Percentiles rank a stretch among this genome's conserved stretches.
Evolutionary conservation across 176 grass and related monocot species (phyloP).

Genomic region (Bothriochloa decipiens): DNA sequence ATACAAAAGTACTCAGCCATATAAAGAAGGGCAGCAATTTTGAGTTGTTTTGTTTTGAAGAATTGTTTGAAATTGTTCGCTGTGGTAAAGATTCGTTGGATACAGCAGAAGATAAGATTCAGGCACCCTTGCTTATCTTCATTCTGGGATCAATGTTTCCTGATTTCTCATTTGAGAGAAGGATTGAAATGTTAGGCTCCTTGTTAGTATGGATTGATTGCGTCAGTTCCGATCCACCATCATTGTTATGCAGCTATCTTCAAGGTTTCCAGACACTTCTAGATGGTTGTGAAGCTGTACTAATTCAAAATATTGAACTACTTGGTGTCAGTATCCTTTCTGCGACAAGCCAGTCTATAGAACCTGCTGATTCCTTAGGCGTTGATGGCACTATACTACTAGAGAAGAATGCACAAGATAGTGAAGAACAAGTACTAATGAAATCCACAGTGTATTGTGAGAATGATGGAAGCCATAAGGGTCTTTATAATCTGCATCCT

Average conservation of each 20-base stretch:
- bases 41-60: conserved; percentile 89
- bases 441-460: conserved; percentile 25
- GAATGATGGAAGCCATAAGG: conserved; percentile 29
- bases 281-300: conserved; percentile 58
- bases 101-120: conserved; percentile 51
- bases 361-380: conserved; percentile 29
- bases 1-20: conserved; percentile 59
- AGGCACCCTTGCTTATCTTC: conserved; percentile 75
- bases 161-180: conserved; percentile 86
- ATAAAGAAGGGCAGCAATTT: conserved; percentile 58
- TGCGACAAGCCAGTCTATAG: conserved; percentile 37
- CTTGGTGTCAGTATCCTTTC: conserved; percentile 51
- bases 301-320: conserved; percentile 59
- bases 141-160: conserved; percentile 77
- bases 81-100: conserved; percentile 52
- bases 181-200: conserved; percentile 67
- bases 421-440: conserved; percentile 27
- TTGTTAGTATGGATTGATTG: conserved; percentile 67
- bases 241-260: conserved; percentile 65
- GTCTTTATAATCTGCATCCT: conserved; percentile 32
- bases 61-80: conserved; percentile 71
- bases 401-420: conserved; percentile 37
- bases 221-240: conserved; percentile 55
- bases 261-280: conserved; percentile 64
- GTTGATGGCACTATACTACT: conserved; percentile 36